Conservation (phyloP, 495 filamentous ascomycete genomes). For the Aspergillus funiculosus region DNA sequence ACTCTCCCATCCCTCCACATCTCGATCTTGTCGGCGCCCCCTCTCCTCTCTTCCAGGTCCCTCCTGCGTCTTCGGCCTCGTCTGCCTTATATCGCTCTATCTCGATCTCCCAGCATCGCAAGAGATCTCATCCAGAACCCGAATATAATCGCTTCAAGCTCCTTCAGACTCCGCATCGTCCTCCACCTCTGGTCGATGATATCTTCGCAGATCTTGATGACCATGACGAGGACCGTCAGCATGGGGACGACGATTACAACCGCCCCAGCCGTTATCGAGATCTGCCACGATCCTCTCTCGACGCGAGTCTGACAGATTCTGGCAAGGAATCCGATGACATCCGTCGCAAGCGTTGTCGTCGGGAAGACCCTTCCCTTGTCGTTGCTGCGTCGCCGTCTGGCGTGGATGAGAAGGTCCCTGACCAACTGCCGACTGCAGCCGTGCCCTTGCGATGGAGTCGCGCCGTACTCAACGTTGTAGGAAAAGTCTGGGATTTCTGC, state of each 20-base stretch:
- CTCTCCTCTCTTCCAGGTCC: conserved; percentile 64
- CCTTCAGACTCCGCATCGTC: conserved; percentile 32
- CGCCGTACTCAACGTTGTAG: conserved; percentile 54
- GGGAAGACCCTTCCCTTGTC: conserved; percentile 26
- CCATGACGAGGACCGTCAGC: conserved; percentile 3
- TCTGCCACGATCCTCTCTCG: conserved; percentile 30
- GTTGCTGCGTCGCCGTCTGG: conserved; percentile 16
- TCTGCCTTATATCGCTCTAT: conserved; percentile 56
- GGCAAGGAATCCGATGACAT: conserved; percentile 20
- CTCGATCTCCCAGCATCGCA: conserved; percentile 39
- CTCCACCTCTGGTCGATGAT: conserved; percentile 50
- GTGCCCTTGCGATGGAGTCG: conserved; percentile 38
- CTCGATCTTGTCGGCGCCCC: conserved; percentile 50
- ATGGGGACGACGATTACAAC: conserved; percentile 23
- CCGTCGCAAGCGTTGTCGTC: conserved; percentile 39
- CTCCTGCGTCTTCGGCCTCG: conserved; percentile 57
- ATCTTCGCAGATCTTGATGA: conserved; percentile 33
- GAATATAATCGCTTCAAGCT: conserved; percentile 23
- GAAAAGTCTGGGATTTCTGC: conserved; percentile 80
- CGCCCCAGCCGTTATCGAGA: conserved; percentile 43
- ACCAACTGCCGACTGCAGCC: conserved; percentile 20
- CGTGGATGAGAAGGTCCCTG: conserved; percentile 21
- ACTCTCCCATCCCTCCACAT: conserved; percentile 46
- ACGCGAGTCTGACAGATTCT: conserved; percentile 28
- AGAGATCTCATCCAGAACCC: conserved; percentile 35